Conservation (phyloP, 2,329 filamentous ascomycete species). For the Byssochlamys sp. region DNA sequence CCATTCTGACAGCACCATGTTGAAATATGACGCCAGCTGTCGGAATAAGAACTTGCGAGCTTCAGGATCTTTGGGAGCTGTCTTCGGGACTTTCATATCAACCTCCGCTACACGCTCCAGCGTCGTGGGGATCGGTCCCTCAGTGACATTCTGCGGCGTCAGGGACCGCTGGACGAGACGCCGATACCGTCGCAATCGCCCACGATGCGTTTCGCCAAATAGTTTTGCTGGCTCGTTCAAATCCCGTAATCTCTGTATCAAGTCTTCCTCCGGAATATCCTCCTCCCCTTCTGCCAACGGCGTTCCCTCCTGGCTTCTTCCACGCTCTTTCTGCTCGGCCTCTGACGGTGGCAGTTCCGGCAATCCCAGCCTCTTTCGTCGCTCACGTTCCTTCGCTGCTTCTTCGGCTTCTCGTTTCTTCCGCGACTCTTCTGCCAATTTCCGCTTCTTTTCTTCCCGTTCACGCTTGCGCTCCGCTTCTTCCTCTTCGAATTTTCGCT, state of each 20-base stretch:
- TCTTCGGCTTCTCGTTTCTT: constrained; percentile 62
- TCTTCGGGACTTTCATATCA: constrained; percentile 72
- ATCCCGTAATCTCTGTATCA: constrained; percentile 57
- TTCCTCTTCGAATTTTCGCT: constrained; percentile 84
- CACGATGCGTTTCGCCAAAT: constrained; percentile 71
- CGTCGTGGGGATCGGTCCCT: constrained; percentile 78
- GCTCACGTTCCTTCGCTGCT: constrained; percentile 59
- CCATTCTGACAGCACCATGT: constrained; percentile 88
- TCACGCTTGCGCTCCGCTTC: constrained; percentile 58
- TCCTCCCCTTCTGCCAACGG: constrained; percentile 35
- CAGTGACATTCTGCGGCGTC: constrained; percentile 40
- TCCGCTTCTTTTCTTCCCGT: constrained; percentile 72
- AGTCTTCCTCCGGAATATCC: constrained; percentile 62
- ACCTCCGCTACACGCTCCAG: constrained; percentile 69
- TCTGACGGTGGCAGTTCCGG: constrained; percentile 57
- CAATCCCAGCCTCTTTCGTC: constrained; percentile 68
- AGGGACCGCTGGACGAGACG: constrained; percentile 44
- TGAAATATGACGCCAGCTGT: constrained; percentile 90
- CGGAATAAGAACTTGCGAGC: constrained; percentile 66
- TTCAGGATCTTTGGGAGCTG: constrained; percentile 54
- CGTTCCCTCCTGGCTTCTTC: constrained; percentile 14
- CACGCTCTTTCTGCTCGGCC: constrained; percentile 21
- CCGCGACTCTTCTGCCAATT: constrained; percentile 71
- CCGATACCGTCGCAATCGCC: constrained; percentile 61
- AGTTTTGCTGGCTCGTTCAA: constrained; percentile 64